Base-by-base conservation (phyloP, 495 filamentous ascomycete species). In the Hypoxylon cercidicola region DNA sequence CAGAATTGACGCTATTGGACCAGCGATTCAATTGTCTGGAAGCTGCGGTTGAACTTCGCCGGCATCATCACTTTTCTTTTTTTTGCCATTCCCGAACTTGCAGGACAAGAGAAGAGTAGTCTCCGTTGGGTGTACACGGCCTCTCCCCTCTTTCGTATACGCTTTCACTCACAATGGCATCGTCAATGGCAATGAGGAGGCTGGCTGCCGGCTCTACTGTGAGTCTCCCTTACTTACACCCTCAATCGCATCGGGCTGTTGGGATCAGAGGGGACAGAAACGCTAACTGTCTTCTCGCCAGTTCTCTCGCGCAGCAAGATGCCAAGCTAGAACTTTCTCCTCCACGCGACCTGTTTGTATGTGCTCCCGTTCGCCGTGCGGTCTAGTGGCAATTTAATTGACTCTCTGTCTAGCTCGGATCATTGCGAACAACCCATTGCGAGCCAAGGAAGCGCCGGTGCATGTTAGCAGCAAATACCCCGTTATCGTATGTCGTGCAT, bases 381-480 rank as follows among this genome's bases (percentile, higher is more conserved):
- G 44, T 49, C 56, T 35, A 60, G 73, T 76, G 69, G 75, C 35
- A 23, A 40, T 53, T 51, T 61, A 64, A 68, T 58, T 49, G 49
- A 16, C 57, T n/a, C 60, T 56, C n/a, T 13, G 13, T 51, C 32
- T 61, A 77, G 78, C 82, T 75, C 78, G 89, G 72, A 92, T 99
- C 71, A 93, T 94, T 75, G 86, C 90, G 62, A 91, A 86, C 78
- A 84, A 88, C 63, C 91, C 90, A 47, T 81, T 98, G 68, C 90
- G 93, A 71, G 95, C 93, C 34, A 96, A 94, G 81, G 94, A 96
- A 80, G 92, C 93, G 52, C 89, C 89, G 53, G 87, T 90, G 28
- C 90, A 92, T 72, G 82, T 97, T 65, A 89, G 86, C 76, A 86
- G 83, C 74, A 93, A 95, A 76, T 97, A 97, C 78, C 90, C 93